Base-by-base conservation (phyloP, 805 yeast species). In the Deakozyma indianensis region DNA sequence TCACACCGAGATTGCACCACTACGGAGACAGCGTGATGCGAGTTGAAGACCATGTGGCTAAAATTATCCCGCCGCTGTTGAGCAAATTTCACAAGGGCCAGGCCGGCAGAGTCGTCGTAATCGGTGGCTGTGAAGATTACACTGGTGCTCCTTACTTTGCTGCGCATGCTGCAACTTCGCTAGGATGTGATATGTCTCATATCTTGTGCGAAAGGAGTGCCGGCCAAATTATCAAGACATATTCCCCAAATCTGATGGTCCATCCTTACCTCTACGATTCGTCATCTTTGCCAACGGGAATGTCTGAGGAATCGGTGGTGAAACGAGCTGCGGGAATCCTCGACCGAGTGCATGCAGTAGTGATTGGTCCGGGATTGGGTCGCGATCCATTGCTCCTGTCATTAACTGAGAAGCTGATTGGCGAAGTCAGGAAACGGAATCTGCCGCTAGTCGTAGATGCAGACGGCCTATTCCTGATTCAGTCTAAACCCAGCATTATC, bases 61-160 rank as follows among this genome's bases (percentile, higher is more conserved):
- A 65, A 38, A 58, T 85, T 32, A 69, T 88, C 5, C 95, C 94
- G 32, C 96, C 95, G 1, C 64, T 88, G 27, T 64, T 71, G 2
- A 76, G 83, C 3, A 55, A 58, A 15, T 82, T 83, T 59, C 81
- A 90, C 64, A 90, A 90, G 61, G 98, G 98, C 21, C 97, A 90
- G 60, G 78, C 83, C 3, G 97, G 97, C 3, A 71, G 85, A 48
- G 69, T 90, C 1, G 85, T 80, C 9, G 84, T 90, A 0, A 74
- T 90, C 50, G 98, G 98, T 21, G 98, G 98, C 1, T 80, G 92
- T 60, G 88, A 83, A 60, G 96, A 90, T 60, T 90, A 87, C 60
- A 88, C 96, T 0, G 98, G 98, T 0, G 98, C 98, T 0, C 97
- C 97, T 1, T 92, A 70, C 62, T 92, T 92, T 60, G 74, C 94